Conservation (phyloP, 768 basidiomycete species). For the Coprinopsis marcescibilis region DNA sequence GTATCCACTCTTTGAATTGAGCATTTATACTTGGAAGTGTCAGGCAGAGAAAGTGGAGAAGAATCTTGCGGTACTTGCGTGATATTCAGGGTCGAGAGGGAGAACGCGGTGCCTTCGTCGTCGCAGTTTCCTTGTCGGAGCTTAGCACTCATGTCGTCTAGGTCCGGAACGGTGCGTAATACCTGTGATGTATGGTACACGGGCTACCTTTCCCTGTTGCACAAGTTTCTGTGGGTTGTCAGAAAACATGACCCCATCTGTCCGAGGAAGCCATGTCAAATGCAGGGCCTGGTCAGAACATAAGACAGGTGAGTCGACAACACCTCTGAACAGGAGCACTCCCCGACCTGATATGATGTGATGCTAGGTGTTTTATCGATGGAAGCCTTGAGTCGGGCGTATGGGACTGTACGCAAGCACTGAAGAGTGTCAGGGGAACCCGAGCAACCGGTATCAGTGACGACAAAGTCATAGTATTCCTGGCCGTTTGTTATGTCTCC, state of each 20-base stretch:
- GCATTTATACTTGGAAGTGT: constrained; percentile 17
- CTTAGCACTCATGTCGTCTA: background rate
- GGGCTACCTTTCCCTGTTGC: constrained; percentile 37
- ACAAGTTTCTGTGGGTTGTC: constrained; percentile 39
- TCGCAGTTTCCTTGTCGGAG: constrained; percentile 41
- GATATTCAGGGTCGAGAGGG: constrained; percentile 42
- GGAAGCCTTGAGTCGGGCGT: constrained; percentile 30
- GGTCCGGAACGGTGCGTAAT: background rate
- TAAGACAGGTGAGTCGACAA: constrained; percentile 5
- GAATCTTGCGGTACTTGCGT: constrained; percentile 28
- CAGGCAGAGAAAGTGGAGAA: background rate
- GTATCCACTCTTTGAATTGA: constrained; percentile 18
- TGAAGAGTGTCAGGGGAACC: constrained; percentile 31
- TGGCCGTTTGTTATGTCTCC: constrained; percentile 39
- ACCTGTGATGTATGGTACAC: constrained; percentile 46
- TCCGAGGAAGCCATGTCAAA: constrained; percentile 43
- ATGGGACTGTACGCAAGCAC: constrained; percentile 35
- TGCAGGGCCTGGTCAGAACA: constrained; percentile 29
- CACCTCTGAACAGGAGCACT: constrained; percentile 18
- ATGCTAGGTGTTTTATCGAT: constrained; percentile 34
- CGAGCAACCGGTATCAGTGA: constrained; percentile 26
- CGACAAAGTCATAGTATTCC: constrained; percentile 38
- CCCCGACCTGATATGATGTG: constrained; percentile 32
- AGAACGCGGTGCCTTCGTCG: constrained; percentile 56
- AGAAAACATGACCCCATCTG: constrained; percentile 45